phyloP scores from a whole-genome alignment of 495 filamentous ascomycete genomes.

The Hypoxylon intermedium region DNA sequence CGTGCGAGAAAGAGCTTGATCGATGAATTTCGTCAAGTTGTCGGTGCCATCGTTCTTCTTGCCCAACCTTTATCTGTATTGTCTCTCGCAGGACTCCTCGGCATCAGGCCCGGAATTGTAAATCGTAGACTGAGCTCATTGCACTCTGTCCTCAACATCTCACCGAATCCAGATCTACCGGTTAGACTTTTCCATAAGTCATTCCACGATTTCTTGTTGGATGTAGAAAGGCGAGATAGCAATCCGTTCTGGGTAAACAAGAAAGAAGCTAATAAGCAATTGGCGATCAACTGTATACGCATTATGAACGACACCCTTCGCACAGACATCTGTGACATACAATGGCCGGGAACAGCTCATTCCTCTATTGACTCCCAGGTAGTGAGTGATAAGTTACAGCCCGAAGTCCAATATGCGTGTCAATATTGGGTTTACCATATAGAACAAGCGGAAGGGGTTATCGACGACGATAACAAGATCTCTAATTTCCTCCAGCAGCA shows the following conservation, averaged over 20 bases:
- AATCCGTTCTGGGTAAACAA: slow-evolving; percentile 42
- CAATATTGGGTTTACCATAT: slow-evolving; percentile 54
- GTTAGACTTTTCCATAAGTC: slow-evolving; percentile 41
- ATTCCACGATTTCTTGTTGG: slow-evolving; percentile 42
- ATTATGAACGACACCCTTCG: background rate
- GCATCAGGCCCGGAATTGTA: slow-evolving; percentile 14
- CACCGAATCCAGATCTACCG: slow-evolving; percentile 9
- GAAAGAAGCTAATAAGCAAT: slow-evolving; percentile 24
- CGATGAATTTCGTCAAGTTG: slow-evolving; percentile 25
- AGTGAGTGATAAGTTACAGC: slow-evolving; percentile 25
- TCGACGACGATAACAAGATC: background rate
- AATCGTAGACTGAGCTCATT: slow-evolving; percentile 31
- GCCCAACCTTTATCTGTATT: slow-evolving; percentile 17
- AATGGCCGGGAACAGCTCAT: background rate
- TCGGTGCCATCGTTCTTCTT: slow-evolving; percentile 44
- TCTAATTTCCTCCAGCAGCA: background rate
- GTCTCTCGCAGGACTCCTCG: slow-evolving; percentile 28
- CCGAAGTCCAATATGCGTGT: slow-evolving; percentile 42
- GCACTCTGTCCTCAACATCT: slow-evolving; percentile 42
- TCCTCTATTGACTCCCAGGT: background rate
- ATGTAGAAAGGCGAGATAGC: slow-evolving; percentile 13
- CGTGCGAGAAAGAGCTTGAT: slow-evolving; percentile 10
- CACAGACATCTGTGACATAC: slow-evolving; percentile 33
- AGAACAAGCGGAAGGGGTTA: background rate
- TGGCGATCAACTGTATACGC: background rate